Conservation (phyloP, 2,329 filamentous ascomycete species). For the Aspergillus tanneri region DNA sequence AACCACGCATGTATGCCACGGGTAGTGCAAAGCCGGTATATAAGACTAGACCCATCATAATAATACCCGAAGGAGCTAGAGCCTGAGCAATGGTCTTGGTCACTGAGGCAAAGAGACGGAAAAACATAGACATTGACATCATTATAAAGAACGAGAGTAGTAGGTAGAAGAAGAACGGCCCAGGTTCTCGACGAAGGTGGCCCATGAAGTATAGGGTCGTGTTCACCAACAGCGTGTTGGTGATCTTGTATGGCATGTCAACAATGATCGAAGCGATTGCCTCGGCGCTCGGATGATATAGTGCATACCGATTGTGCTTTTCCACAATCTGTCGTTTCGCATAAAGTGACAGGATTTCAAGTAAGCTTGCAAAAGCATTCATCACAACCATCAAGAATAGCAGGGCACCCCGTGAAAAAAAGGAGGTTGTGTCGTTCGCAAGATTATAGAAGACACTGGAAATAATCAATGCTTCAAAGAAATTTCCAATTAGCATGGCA, state of each 20-base stretch:
- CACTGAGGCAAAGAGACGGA: constrained; percentile 71
- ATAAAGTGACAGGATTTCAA: constrained; percentile 52
- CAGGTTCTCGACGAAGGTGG: constrained; percentile 69
- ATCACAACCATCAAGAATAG: constrained; percentile 82
- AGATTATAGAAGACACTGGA: constrained; percentile 78
- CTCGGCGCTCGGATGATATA: constrained; percentile 21
- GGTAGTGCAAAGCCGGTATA: constrained; percentile 47
- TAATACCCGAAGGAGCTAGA: constrained; percentile 52
- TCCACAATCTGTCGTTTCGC: constrained; percentile 20
- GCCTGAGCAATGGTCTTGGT: constrained; percentile 63
- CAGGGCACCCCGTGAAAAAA: constrained; percentile 72
- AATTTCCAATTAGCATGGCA: constrained; percentile 63
- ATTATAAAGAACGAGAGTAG: constrained; percentile 71
- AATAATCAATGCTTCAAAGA: constrained; percentile 71
- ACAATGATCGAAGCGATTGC: constrained; percentile 13
- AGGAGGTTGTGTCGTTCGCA: constrained; percentile 61
- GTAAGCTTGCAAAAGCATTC: constrained; percentile 73
- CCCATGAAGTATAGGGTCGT: constrained; percentile 80
- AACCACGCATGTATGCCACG: constrained; percentile 63
- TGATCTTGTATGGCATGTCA: constrained; percentile 68
- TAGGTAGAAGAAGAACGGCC: constrained; percentile 79
- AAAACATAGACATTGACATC: constrained; percentile 77
- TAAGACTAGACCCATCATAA: constrained; percentile 41
- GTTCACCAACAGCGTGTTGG: constrained; percentile 72
- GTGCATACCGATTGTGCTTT: constrained; percentile 21